Evolutionary conservation across 495 filamentous ascomycete genomes (phyloP), one percentile per base, ranked within the genome.

Genomic region (Penicillium alfredii): DNA sequence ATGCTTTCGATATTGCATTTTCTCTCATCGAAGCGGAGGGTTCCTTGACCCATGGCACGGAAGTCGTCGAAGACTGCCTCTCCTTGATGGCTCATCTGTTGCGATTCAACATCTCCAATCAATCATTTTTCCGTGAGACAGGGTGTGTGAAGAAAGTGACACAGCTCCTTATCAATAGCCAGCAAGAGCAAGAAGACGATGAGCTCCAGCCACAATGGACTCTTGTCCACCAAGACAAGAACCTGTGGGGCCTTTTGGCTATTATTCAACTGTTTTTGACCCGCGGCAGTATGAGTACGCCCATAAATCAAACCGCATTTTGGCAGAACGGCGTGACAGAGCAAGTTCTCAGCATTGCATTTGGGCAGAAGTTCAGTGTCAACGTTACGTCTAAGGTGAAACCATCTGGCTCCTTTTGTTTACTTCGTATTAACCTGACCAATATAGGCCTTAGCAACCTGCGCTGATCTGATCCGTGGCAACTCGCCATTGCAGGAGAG

Each of bases 31-130:
- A 81, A 39, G 63, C 70, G 0, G 92, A 98, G 57, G 92, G 93
- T 1, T 80, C 79, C 7, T 63, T 98, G 36, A 80, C 73, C 5
- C 78, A 87, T 47, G 93, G 93, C 12, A 88, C 86, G n/a, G 84
- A 89, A 33, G 76, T 86, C 16, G 83, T 94, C 9, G 89, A 94
- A 59, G 89, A 98, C 60, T 95, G 92, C 47, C 71, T 98, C n/a
- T 86, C 90, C 23, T 69, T 98, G 33, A 72, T 97, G 11, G 87
- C 87, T 19, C 95, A 96, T 54, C 74, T 98, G 13, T 68, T 97
- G n/a, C 77, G 81, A 27, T 73, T 88, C 42, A 97, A 96, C 55
- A 68, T 80, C 14, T 86, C 89, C 14, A 98, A 97, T 54, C 93
- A 97, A 59, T 89, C 86, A 21, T 82, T 87, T 45, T 96, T 98